Evolutionary conservation across 495 filamentous ascomycete genomes (phyloP).

Genomic region (Xylaria telfairii): DNA sequence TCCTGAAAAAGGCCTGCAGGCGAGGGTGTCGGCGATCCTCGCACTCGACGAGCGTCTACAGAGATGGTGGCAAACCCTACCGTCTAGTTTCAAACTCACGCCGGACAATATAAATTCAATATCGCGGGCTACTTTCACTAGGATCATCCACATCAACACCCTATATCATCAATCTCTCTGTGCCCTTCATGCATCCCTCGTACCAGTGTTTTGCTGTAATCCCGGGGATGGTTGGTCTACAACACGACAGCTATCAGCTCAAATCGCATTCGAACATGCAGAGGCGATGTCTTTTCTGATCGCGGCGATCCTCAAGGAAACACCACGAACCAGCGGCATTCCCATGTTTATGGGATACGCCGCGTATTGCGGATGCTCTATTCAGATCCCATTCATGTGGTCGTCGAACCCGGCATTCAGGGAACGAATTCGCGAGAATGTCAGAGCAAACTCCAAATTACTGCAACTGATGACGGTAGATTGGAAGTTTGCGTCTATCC

Average conservation of each 20-base stretch:
- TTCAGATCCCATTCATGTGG: conserved; percentile 17
- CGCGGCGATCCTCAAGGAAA: not conserved
- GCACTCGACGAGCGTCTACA: conserved; percentile 6
- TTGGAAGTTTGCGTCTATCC: conserved; percentile 13
- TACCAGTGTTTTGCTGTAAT: not conserved
- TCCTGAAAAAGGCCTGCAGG: not conserved
- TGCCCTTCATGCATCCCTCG: conserved; percentile 9
- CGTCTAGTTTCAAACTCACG: not conserved
- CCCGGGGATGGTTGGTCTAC: not conserved
- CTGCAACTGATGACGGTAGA: conserved; percentile 11
- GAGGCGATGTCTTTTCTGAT: not conserved
- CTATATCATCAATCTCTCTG: conserved; percentile 1
- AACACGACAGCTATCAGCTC: conserved; percentile 5
- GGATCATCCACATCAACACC: conserved; percentile 8
- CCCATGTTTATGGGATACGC: conserved; percentile 16
- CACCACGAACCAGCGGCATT: not conserved
- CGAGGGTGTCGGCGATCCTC: not conserved
- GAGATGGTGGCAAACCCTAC: conserved; percentile 9
- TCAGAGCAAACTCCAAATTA: conserved; percentile 7
- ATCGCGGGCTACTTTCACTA: not conserved
- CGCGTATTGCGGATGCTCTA: conserved; percentile 12
- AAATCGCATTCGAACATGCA: conserved; percentile 12
- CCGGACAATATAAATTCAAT: not conserved
- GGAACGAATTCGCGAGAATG: not conserved
- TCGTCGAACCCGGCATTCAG: not conserved